Base-by-base conservation (phyloP, 306 rosid genomes). In the Cicer judaicum region DNA sequence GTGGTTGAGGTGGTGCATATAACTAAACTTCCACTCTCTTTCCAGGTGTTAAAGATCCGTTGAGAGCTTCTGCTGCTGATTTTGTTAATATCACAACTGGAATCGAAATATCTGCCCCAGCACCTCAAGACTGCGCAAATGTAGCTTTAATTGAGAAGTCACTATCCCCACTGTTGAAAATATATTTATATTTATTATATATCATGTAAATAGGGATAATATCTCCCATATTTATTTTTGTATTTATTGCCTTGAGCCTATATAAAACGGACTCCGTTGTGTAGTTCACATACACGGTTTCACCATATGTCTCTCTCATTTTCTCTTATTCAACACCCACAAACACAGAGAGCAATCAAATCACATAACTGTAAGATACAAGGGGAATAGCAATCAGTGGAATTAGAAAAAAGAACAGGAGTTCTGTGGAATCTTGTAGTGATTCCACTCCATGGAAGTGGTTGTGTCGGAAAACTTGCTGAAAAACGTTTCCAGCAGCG, bases 1-100 rank as follows among this genome's bases (percentile, higher is more conserved):
- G 72, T 41, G 99, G 98, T 59, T 93, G 92, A 65, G 84, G 83
- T 63, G 99, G 99, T 72, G 99, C 87, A 84, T 90, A 95, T 56
- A 95, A 68, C 70, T 89, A 81, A 82, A 95, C 70, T 78, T 92
- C 96, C 90, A 92, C 95, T 85, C 29, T 86, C 61, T 76, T 88
- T 79, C 93, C 91, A 74, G 75, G 74, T 4, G 80, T 66, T 10
- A 91, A 63, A 65, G 88, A 81, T 29, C 85, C 77, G 79, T 67
- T 89, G 67, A 95, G 85, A 81, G 64, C 59, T 69, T 89, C 90
- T 84, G 98, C 99, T 10, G 77, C 85, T 16, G 97, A 84, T 77
- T 90, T 89, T 41, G 92, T 52, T 64, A 95, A 78, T 93, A 95
- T 85, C 49, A 89, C 93, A 70, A 84, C 96, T 65, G 92, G 92